Base-by-base conservation (phyloP, 2,329 filamentous ascomycete species). In the Pyrenophora graminea region DNA sequence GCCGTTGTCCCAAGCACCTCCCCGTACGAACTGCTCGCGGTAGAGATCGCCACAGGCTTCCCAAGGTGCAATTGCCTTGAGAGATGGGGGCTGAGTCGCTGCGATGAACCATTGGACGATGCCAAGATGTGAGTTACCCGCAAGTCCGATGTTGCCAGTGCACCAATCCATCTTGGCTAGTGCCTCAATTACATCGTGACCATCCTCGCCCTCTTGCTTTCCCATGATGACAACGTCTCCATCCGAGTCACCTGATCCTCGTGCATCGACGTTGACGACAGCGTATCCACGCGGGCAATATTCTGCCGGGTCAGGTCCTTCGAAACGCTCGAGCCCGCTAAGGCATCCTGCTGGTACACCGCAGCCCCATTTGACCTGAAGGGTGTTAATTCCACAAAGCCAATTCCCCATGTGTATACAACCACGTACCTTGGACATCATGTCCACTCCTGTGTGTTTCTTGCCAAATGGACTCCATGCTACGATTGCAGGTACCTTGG, bases 401-500 rank as follows among this genome's bases (percentile, higher is more conserved):
- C 19, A 21, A 21, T 21, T 3, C 19, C 3, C 19, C 3, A 21
- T 5, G 3, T 21, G 19, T 21, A 5, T 21, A 21, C 19, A 21
- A 3, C 19, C 5, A 21, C 19, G 7, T 3, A 38, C 42, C 23
- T 51, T 40, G n/a, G 30, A 40, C 48, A 48, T 53, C 45, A 56
- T 53, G 9, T 49, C 45, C 15, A 51, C 45, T 5, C 53, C 46
- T 3, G 48, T 54, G 13, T 50, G 34, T 6, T 50, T 53, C 58
- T 79, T 79, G 18, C 77, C 77, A 54, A 74, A 79, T 4, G 73
- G 74, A 10, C 69, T 72, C 75, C 74, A 79, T 33, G 65, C 66
- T 0, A 80, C 53, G 19, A 79, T 64, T 1, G 73, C 77, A 1
- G 77, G 77, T 0, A 78, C 63, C 27, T 70, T 73, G 7, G 7